Evolutionary conservation across 2,329 filamentous ascomycete species (phyloP), one percentile per base, ranked within the genome.

Genomic region (Hyphodiscus sp.): DNA sequence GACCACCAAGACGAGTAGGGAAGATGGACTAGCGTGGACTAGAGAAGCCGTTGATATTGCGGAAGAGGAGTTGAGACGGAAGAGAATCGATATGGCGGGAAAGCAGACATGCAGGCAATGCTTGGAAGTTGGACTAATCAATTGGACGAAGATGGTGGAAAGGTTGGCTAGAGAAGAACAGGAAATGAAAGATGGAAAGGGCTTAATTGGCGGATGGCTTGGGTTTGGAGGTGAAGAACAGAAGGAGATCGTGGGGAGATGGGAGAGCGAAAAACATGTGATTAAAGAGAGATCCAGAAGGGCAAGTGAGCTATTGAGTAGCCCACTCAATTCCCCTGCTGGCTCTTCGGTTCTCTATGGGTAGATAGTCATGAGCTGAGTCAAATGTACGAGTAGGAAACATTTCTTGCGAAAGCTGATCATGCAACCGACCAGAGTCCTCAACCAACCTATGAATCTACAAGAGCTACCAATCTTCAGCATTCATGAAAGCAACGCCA

Each of bases 11-110:
- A 51, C 67, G 18, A 73, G 69, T 18, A 74, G 75, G 49, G 83
- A 89, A 47, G 85, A 87, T 56, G 92, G 91, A 0, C 76, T 96
- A 1, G 83, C 84, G 6, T 97, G 92, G 92, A 96, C 92, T 0
- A 82, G 90, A 52, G 89, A 96, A 58, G 91, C 87, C 23, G 89
- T 95, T 30, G 86, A 91, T 61, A 73, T 87, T 1, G 87, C 91
- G 2, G 91, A 91, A 70, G 77, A 84, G 56, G 83, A 83, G 63
- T 76, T 83, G 43, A 80, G 76, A 60, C 70, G 71, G 9, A 58
- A 52, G 7, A 51, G 45, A 13, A 49, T 67, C 47, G 53, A 66
- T 18, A 54, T 55, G 9, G 43, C 67, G 6, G 75, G 77, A 4
- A 76, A 74, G 60, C 77, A 79, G 58, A 83, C 81, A 41, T 96